Percentiles rank a stretch among this genome's conserved stretches.
Conservation (phyloP, 768 basidiomycete genomes). For the Amylocystis lapponica region DNA sequence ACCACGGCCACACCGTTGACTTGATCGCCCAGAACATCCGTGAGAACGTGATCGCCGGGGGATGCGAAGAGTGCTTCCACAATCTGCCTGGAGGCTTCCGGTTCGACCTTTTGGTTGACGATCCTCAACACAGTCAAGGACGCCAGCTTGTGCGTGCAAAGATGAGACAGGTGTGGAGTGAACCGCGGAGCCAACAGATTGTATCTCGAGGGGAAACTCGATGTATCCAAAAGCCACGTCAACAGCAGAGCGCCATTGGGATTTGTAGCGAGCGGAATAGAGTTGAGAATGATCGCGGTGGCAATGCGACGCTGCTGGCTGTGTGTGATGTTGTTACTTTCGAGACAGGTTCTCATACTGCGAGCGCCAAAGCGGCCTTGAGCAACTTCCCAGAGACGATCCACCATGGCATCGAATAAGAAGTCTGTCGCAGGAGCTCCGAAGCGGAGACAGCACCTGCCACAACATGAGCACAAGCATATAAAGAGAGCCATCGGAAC, state of each 20-base stretch:
- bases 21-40: constrained; percentile 92
- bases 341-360: constrained; percentile 95
- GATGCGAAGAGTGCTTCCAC: constrained; percentile 91
- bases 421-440: constrained; percentile 88
- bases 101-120: constrained; percentile 94
- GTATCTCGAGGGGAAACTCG: constrained; percentile 93
- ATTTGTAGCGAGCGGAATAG: constrained; percentile 95
- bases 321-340: constrained; percentile 79
- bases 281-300: constrained; percentile 91
- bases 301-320: constrained; percentile 95
- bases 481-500: background rate
- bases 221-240: constrained; percentile 96
- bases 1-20: constrained; percentile 93
- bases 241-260: constrained; percentile 94
- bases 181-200: constrained; percentile 91
- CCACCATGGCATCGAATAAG: constrained; percentile 96
- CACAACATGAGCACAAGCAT: background rate
- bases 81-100: constrained; percentile 79
- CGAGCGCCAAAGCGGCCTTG: constrained; percentile 97
- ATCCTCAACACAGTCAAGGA: constrained; percentile 92
- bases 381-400: constrained; percentile 97
- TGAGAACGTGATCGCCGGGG: constrained; percentile 82
- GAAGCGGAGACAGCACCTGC: constrained; percentile 85
- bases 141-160: constrained; percentile 97
- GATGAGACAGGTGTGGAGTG: constrained; percentile 91